Base-by-base conservation (phyloP, 2,329 filamentous ascomycete species). In the Aspergillus phoenicis region DNA sequence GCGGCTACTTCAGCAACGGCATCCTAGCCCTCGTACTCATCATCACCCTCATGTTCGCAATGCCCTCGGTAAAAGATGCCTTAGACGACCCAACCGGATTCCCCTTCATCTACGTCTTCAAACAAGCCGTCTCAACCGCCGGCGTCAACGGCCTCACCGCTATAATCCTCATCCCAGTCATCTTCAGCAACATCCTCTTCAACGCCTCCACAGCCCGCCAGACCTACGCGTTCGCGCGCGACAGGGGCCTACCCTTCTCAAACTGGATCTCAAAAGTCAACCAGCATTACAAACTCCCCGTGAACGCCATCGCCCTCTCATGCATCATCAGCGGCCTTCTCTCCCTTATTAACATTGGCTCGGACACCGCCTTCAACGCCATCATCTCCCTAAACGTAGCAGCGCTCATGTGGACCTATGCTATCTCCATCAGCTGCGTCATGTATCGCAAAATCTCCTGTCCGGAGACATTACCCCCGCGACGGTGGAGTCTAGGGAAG, bases 271-370 rank as follows among this genome's bases (percentile, higher is more conserved):
- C 76, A 2, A 57, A 68, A 58, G 72, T 80, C 43, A 70, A 78
- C 57, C 63, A 66, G 1, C 68, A 64, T 20, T 74, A 71, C 58
- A 72, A 77, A 41, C 75, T 83, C 38, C 82, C 81, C 1, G 68
- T 79, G 1, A 78, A 78, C 51, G 73, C 81, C 0, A 73, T 78
- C 24, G 64, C 60, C 1, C 52, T 75, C 1, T 75, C 74, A 3
- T 70, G 72, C 45, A 30, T 66, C 1, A 71, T 78, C 62, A 71
- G 66, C 47, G 66, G 69, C 1, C 69, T 82, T 4, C 70, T 83
- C 7, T 78, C 78, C 0, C 70, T 83, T 6, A 84, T 85, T 70
- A 83, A 83, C 68, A 81, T 85, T 47, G 82, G 81, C 22, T 83
- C 80, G 5, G 64, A 75, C 5, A 75, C 79, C 5, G 83, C 83